A percentile compares a stretch with the other conserved stretches of the same genome.
Evolutionary conservation across 1,284 basidiomycete genomes (phyloP).

Genomic region (Cutaneotrichosporon sp.): DNA sequence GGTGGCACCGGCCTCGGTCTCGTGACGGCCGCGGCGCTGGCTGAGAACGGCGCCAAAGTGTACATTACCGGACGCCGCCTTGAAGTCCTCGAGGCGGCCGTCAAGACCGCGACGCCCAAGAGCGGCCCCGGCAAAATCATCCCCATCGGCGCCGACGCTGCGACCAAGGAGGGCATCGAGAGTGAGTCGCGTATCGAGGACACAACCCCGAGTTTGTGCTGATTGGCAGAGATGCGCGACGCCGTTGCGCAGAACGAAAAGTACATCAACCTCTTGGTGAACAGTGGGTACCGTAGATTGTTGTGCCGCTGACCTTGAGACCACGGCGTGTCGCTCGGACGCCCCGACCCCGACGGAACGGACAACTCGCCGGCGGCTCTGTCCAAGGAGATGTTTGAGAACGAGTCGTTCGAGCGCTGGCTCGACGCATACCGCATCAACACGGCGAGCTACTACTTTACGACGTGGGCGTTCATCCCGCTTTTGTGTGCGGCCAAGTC

Average conservation of each 20-base stretch:
- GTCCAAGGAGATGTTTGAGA: constrained; percentile 42
- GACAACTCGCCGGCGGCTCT: constrained; percentile 43
- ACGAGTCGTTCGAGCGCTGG: constrained; percentile 41
- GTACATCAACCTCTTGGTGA: constrained; percentile 10
- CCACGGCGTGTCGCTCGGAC: constrained; percentile 7
- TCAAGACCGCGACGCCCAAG: constrained; percentile 18
- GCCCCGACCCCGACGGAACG: constrained; percentile 6
- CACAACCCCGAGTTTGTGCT: background rate
- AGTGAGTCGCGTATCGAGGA: background rate
- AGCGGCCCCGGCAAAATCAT: constrained; percentile 13
- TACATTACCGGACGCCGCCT: constrained; percentile 45
- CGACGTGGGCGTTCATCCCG: constrained; percentile 46
- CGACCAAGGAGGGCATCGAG: constrained; percentile 12
- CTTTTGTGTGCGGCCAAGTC: constrained; percentile 40
- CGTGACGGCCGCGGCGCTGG: constrained; percentile 39
- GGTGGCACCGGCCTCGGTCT: constrained; percentile 36
- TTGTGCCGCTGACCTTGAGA: background rate
- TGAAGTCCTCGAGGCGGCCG: constrained; percentile 36
- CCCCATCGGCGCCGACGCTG: constrained; percentile 7
- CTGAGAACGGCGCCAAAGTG: constrained; percentile 47
- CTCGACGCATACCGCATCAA: constrained; percentile 42
- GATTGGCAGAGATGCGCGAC: constrained; percentile 4
- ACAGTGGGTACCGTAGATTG: constrained; percentile 1
- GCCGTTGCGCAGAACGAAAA: constrained; percentile 8
- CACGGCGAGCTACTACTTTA: constrained; percentile 45